Evolutionary conservation across 2,329 filamentous ascomycete genomes (phyloP).

Genomic region (Rhynchosporium agropyri): DNA sequence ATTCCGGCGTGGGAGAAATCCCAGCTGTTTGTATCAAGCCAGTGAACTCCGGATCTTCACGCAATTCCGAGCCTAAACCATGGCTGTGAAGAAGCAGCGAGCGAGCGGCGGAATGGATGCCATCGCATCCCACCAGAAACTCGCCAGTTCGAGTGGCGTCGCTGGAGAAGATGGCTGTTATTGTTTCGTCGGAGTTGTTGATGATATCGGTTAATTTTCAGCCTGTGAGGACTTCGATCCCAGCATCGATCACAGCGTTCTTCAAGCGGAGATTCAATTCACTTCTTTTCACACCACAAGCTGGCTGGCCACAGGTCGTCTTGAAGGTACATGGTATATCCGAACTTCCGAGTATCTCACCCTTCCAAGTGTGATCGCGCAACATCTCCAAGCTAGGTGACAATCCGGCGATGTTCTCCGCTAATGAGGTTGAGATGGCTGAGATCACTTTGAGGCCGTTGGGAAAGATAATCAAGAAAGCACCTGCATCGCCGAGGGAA

Average conservation of each 20-base stretch:
- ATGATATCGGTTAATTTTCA: not conserved
- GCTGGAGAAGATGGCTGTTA: not conserved
- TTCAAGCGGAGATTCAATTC: not conserved
- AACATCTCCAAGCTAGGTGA: not conserved
- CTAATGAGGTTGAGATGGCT: not conserved
- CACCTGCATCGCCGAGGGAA: not conserved
- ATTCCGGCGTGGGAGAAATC: not conserved
- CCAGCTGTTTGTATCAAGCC: not conserved
- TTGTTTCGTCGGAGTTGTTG: not conserved
- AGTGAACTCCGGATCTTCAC: not conserved
- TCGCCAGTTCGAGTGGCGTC: not conserved
- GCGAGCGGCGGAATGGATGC: conserved; percentile 21
- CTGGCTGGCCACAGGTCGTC: not conserved
- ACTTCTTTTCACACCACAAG: not conserved
- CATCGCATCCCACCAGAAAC: conserved; percentile 29
- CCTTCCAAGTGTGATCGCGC: not conserved
- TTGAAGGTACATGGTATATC: not conserved
- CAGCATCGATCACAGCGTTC: not conserved
- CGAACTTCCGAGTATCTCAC: not conserved
- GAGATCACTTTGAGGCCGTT: not conserved
- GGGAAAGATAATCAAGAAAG: not conserved
- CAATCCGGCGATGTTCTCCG: not conserved
- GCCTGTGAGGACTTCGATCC: not conserved
- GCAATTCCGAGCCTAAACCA: not conserved
- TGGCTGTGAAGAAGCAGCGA: conserved; percentile 9